Base-by-base conservation (phyloP, 129 eudicot species). In the Chrysanthemum makinoi region DNA sequence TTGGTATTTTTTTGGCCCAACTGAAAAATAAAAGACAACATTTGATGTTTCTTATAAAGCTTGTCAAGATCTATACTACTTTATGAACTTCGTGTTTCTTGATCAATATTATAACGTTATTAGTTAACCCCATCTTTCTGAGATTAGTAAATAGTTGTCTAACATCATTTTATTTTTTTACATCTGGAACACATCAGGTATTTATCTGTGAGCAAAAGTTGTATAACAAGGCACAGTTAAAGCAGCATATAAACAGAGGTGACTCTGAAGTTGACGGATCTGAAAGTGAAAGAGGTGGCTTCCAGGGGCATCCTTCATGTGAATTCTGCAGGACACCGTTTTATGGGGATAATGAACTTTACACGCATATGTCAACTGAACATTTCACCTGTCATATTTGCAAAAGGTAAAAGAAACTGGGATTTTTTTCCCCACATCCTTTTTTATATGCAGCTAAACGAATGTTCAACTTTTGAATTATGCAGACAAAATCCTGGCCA, bases 251-350 rank as follows among this genome's bases (percentile, higher is more conserved):
- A 64, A 76, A 62, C 74, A 82, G 93, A n/a, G 96, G 96, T 43
- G 91, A 94, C 77, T 85, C 96, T 18, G 96, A 82, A 84, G 98
- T 94, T 65, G 98, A 94, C 77, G 98, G 98, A 56, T 89, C 85
- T 66, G 98, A 94, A 80, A 87, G 95, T 82, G 98, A 94, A 81
- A 83, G 98, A 87, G 98, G 98, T 76, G 98, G 98, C 28, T 94
- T 94, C 72, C 77, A 78, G 76, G 98, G 98, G 69, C 98, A 89
- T 80, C 95, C 96, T 22, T 62, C 70, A 63, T 89, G 98, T 82
- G 95, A 87, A 79, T 94, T 94, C 80, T 94, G 93, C 77, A 70
- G 81, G 65, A 79, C 86, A 35, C 90, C 96, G 11, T 94, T 89
- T 73, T 94, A 87, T 79, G 96, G 95, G 63, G 98, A 94, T 48